Evolutionary conservation across 129 eudicot species (phyloP), one percentile per base, ranked within the genome.

Genomic region (Flaveria robusta): DNA sequence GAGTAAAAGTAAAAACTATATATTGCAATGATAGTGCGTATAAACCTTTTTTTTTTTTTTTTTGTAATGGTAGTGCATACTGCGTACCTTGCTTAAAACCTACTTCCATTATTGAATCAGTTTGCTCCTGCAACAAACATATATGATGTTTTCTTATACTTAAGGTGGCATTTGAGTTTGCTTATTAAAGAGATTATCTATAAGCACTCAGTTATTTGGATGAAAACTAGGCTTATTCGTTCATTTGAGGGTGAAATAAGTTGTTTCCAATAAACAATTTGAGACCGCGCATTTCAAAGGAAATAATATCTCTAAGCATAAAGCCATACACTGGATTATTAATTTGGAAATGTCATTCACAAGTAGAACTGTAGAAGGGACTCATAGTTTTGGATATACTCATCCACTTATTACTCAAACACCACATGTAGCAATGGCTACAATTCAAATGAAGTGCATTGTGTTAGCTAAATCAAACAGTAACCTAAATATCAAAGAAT

Each of bases 401-500:
- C 15, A 59, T 60, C 70, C 41, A 62, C 9, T 47, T 9, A 52
- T 34, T 24, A 20, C 42, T 24, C 9, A 4, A 52, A 51, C 58
- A 24, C 4, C 3, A n/a, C 2, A 45, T n/a, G 41, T 41, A 63
- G 22, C 23, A 20, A 66, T 15, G 13, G 1, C n/a, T 0, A 22
- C 66, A 45, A n/a, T 77, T 47, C 9, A 9, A 68, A 4, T 7
- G 0, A 46, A 49, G 72, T 37, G 10, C 39, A 46, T 15, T 52
- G 45, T 42, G 58, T 22, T 3, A 73, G 16, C 71, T 34, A 34
- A 27, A 27, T 63, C 34, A 3, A 12, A 63, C 45, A 24, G 2
- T 13, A 62, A 60, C 71, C 31, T 19, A 8, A 23, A 14, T 10
- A 58, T 14, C 49, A n/a, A n/a, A n/a, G n/a, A 78, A 70, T 70